Base-by-base conservation (phyloP, 257 asterid genomes). In the Capsicum pubescens region DNA sequence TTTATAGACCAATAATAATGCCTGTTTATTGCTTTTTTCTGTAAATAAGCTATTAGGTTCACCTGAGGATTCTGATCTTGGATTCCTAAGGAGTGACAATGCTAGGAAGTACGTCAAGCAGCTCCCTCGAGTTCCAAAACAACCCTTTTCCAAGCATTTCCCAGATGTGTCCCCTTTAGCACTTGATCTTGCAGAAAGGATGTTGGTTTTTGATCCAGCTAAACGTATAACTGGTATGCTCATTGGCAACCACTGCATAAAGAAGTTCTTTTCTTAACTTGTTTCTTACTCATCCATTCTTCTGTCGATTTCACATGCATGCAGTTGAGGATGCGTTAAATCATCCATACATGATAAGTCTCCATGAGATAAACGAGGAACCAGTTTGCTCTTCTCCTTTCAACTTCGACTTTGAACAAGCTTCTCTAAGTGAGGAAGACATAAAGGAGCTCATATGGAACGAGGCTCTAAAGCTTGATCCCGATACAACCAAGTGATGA, bases 11-110 rank as follows among this genome's bases (percentile, higher is more conserved):
- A 54, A 50, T 11, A 3, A 82, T 54, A 21, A 26, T 6, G 19
- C 44, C n/a, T 14, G 9, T 26, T 35, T 67, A 16, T n/a, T 7
- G 2, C 50, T 68, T 68, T 36, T 68, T 50, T 58, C 16, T 36
- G 86, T 90, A 68, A 83, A 60, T 35, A 88, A 95, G 98, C 90
- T 95, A 60, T 70, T 95, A 84, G 98, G 98, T 71, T 89, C 98
- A 82, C 98, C 98, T 19, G 96, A 95, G 85, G 98, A 92, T 87
- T 89, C 97, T 32, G 98, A 95, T 87, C 96, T 95, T 84, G 98
- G 92, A 82, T 95, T 95, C 83, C 87, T 95, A 63, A 91, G 98
- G 82, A 93, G 93, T 61, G 94, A 93, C 64, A 93, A 92, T 91
- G 98, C 98, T 85, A 89, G 88, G 68, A 90, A 84, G 85, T 92